A percentile compares a stretch with the other conserved stretches of the same genome.
phyloP scores from a whole-genome alignment of 495 filamentous ascomycete genomes.

The Astrocystis sublimbata region DNA sequence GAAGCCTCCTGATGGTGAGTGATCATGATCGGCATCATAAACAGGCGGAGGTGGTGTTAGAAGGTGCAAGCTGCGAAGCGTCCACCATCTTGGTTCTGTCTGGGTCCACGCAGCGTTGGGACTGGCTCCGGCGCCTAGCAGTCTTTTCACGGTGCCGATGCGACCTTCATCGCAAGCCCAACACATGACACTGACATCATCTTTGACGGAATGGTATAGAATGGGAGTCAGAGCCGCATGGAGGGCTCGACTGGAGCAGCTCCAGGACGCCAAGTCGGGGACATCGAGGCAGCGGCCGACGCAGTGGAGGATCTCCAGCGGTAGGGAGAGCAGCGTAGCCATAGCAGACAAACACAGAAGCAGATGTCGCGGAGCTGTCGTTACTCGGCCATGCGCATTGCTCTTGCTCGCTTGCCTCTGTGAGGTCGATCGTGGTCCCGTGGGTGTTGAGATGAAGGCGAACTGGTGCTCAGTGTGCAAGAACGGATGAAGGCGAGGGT shows the following conservation, averaged over 20 bases:
- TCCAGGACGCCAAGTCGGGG: conserved; percentile 19
- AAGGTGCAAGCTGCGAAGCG: background rate
- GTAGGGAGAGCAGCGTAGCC: conserved; percentile 6
- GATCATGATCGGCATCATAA: no score
- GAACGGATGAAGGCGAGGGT: no score
- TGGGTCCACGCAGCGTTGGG: conserved; percentile 8
- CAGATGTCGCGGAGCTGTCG: background rate
- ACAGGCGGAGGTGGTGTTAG: no score
- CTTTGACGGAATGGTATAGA: conserved; percentile 10
- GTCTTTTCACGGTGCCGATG: conserved; percentile 4
- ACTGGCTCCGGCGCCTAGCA: conserved; percentile 18
- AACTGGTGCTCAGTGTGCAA: no score
- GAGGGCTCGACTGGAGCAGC: conserved; percentile 17
- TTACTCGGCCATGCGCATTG: background rate
- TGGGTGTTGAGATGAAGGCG: no score
- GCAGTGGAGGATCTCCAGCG: conserved; percentile 12
- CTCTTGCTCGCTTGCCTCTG: background rate
- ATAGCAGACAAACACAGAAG: background rate
- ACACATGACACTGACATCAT: conserved; percentile 10
- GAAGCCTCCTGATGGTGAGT: background rate
- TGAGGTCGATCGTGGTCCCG: background rate
- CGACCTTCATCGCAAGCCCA: conserved; percentile 19
- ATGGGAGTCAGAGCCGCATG: conserved; percentile 1
- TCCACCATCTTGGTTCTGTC: background rate
- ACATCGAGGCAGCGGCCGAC: conserved; percentile 3